Conservation (phyloP, 768 basidiomycete genomes). For the Ephemerocybe angulata region DNA sequence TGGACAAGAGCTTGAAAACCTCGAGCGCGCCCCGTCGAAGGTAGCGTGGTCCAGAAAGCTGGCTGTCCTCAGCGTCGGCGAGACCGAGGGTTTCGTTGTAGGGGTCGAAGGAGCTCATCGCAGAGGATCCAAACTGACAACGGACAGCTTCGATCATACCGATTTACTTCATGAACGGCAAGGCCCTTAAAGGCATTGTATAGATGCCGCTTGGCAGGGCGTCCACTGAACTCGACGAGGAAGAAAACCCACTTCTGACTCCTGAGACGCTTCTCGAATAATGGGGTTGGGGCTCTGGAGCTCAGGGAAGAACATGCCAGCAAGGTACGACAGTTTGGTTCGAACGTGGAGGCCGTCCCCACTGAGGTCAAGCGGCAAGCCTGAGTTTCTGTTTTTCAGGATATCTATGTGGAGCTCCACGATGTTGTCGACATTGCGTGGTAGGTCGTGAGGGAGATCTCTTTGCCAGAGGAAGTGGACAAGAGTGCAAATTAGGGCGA, state of each 20-base stretch:
- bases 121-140: slow-evolving; percentile 84
- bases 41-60: slow-evolving; percentile 69
- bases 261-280: slow-evolving; percentile 82
- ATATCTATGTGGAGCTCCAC: slow-evolving; percentile 59
- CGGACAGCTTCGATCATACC: slow-evolving; percentile 97
- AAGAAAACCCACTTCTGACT: slow-evolving; percentile 74
- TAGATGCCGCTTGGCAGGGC: slow-evolving; percentile 78
- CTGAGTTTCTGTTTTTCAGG: slow-evolving; percentile 55
- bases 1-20: slow-evolving; percentile 86
- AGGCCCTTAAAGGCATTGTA: slow-evolving; percentile 94
- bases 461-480: slow-evolving; percentile 95
- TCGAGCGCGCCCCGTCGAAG: slow-evolving; percentile 76
- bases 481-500: slow-evolving; percentile 86
- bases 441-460: slow-evolving; percentile 88
- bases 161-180: slow-evolving; percentile 93
- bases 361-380: slow-evolving; percentile 41
- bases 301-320: slow-evolving; percentile 84
- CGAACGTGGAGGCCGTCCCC: slow-evolving; percentile 43
- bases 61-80: slow-evolving; percentile 92
- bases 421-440: slow-evolving; percentile 76
- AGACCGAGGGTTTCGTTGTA: slow-evolving; percentile 93
- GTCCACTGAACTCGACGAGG: slow-evolving; percentile 69
- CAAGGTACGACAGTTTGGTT: slow-evolving; percentile 62
- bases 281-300: slow-evolving; percentile 81
- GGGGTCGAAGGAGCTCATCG: slow-evolving; percentile 86